A percentile compares a stretch with the other conserved stretches of the same genome.
Evolutionary conservation across 1,284 basidiomycete species (phyloP).

Genomic region (Ustilago bromivora): DNA sequence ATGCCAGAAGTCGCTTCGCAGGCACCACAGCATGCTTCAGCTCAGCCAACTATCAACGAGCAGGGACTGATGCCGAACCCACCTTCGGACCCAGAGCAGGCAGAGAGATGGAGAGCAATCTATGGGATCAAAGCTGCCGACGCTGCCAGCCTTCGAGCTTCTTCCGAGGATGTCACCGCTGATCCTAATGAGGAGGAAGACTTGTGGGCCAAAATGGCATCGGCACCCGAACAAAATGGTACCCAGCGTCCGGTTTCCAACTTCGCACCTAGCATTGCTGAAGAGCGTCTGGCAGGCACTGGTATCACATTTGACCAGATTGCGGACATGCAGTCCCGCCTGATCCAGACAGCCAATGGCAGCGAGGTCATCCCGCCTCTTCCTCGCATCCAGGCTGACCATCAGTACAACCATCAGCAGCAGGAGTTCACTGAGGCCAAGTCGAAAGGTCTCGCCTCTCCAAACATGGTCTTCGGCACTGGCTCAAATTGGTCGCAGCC

Average conservation of each 20-base stretch:
- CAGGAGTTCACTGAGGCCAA: constrained; percentile 42
- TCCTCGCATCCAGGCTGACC: constrained; percentile 16
- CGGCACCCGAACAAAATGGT: constrained; percentile 11
- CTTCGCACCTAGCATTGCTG: constrained; percentile 35
- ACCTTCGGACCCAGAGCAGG: constrained; percentile 39
- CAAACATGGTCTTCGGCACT: constrained; percentile 30
- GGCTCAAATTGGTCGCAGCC: constrained; percentile 19
- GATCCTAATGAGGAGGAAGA: constrained; percentile 51
- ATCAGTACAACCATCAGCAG: neutral
- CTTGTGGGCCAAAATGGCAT: constrained; percentile 58
- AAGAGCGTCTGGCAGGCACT: constrained; percentile 38
- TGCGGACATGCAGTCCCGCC: constrained; percentile 51
- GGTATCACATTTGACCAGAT: constrained; percentile 59
- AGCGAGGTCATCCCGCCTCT: constrained; percentile 23
- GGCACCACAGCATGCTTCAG: neutral
- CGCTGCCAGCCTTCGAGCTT: constrained; percentile 27
- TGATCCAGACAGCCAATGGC: constrained; percentile 48
- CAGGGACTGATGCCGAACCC: constrained; percentile 33
- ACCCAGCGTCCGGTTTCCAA: constrained; percentile 30
- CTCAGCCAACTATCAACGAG: constrained; percentile 9
- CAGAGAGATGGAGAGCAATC: constrained; percentile 44
- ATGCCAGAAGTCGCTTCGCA: constrained; percentile 9
- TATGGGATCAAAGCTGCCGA: constrained; percentile 44
- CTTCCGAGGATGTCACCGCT: constrained; percentile 28
- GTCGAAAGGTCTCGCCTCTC: constrained; percentile 41